These are phyloP conservation scores for Atkinsonella texensis DNA, from an alignment of 2,329 filamentous ascomycete genomes.

Conservation along the genomic window DNA sequence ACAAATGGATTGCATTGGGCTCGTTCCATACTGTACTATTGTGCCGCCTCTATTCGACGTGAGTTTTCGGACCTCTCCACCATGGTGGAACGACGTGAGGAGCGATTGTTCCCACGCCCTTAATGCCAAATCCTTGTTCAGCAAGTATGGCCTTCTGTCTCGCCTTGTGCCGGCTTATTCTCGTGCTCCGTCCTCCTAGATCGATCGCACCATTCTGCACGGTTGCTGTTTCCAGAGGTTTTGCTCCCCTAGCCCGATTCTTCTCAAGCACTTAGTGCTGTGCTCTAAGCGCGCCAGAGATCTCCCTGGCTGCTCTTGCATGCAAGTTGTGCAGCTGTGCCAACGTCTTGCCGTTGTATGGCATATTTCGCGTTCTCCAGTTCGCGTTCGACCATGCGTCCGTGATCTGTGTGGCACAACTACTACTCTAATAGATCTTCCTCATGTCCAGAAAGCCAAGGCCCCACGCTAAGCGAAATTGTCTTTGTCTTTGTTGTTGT, in stretches of 20 bases:
- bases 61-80: not conserved
- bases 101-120: not conserved
- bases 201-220: not conserved
- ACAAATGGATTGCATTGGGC: constrained; percentile 2
- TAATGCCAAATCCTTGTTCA: not conserved
- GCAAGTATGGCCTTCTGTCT: not conserved
- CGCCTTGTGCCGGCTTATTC: not conserved
- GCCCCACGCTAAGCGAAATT: constrained; percentile 14
- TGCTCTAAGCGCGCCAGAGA: constrained; percentile 14
- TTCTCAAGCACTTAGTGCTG: not conserved
- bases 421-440: constrained; percentile 14
- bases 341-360: not conserved
- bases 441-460: constrained; percentile 11
- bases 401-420: constrained; percentile 13
- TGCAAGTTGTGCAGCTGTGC: not conserved
- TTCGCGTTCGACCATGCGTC: constrained; percentile 13
- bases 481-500: constrained; percentile 10
- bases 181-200: not conserved
- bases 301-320: constrained; percentile 13
- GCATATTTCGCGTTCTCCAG: not conserved
- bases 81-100: constrained; percentile 3
- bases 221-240: not conserved
- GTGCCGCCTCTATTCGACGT: not conserved
- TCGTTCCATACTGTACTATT: not conserved
- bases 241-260: not conserved